phyloP scores from a whole-genome alignment of 768 basidiomycete species.

The Suillus clintonianus region DNA sequence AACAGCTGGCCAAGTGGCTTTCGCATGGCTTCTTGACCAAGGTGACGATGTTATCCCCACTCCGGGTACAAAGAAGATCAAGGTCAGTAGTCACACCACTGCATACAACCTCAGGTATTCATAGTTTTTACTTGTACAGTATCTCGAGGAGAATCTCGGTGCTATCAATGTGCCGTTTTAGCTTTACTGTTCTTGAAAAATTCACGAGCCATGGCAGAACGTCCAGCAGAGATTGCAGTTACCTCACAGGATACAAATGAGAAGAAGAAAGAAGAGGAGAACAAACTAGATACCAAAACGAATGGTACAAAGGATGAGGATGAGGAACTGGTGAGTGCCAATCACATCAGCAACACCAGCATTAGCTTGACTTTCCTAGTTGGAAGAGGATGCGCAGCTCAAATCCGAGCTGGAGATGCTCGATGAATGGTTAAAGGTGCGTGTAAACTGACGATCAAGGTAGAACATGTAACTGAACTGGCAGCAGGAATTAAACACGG shows the following conservation, averaged over 20 bases:
- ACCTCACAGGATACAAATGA: constrained; percentile 75
- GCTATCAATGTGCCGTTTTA: constrained; percentile 34
- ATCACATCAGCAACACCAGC: constrained; percentile 13
- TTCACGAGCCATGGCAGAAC: constrained; percentile 50
- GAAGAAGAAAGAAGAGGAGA: constrained; percentile 53
- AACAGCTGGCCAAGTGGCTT: constrained; percentile 41
- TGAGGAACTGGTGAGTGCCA: constrained; percentile 69
- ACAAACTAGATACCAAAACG: constrained; percentile 47
- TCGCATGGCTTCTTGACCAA: constrained; percentile 44
- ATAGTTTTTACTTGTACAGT: constrained; percentile 24
- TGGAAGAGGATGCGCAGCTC: constrained; percentile 93
- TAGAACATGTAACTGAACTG: constrained; percentile 15
- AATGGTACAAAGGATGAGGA: constrained; percentile 59
- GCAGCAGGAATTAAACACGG: constrained; percentile 80
- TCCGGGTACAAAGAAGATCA: constrained; percentile 40
- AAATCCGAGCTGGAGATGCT: constrained; percentile 97
- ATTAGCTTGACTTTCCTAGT: constrained; percentile 45
- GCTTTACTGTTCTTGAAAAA: constrained; percentile 17
- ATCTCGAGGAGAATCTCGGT: constrained; percentile 47
- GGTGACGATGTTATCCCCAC: constrained; percentile 41
- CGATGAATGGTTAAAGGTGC: constrained; percentile 87
- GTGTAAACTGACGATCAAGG: constrained; percentile 17
- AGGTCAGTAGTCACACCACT: constrained; percentile 15
- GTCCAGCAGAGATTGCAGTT: constrained; percentile 62
- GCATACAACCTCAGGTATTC: not conserved